Evolutionary conservation across 305 asterid species (phyloP).

Genomic region (Withania somnifera): DNA sequence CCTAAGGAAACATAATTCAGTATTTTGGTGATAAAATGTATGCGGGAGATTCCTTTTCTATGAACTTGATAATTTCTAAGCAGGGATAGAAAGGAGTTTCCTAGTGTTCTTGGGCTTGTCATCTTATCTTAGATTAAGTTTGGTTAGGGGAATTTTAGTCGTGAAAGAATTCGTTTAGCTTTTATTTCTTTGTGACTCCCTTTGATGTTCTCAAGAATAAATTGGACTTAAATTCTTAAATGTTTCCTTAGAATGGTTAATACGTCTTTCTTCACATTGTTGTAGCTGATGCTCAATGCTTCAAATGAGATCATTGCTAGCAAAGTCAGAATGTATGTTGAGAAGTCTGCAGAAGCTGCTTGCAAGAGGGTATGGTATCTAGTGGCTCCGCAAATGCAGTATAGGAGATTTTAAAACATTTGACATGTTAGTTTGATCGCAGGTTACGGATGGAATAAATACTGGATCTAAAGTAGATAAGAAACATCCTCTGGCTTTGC

Average conservation of each 20-base stretch:
- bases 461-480: constrained; percentile 33
- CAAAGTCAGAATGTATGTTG: constrained; percentile 53
- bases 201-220: constrained; percentile 7
- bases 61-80: not conserved
- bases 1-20: not conserved
- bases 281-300: constrained; percentile 42
- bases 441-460: constrained; percentile 41
- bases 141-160: not conserved
- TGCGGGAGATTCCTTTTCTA: not conserved
- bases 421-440: constrained; percentile 19
- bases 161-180: not conserved
- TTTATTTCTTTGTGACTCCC: not conserved
- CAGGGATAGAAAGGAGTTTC: not conserved
- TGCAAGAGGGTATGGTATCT: constrained; percentile 56
- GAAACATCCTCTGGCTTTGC: constrained; percentile 58
- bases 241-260: not conserved
- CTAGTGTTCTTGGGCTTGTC: not conserved
- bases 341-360: constrained; percentile 64
- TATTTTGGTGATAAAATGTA: not conserved
- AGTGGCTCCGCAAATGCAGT: constrained; percentile 3
- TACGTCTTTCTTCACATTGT: constrained; percentile 1
- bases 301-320: constrained; percentile 34
- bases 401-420: constrained; percentile 2
- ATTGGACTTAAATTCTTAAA: constrained; percentile 6
- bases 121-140: not conserved